Evolutionary conservation across 495 filamentous ascomycete genomes (phyloP).

Genomic region (Podospora pseudocomata): DNA sequence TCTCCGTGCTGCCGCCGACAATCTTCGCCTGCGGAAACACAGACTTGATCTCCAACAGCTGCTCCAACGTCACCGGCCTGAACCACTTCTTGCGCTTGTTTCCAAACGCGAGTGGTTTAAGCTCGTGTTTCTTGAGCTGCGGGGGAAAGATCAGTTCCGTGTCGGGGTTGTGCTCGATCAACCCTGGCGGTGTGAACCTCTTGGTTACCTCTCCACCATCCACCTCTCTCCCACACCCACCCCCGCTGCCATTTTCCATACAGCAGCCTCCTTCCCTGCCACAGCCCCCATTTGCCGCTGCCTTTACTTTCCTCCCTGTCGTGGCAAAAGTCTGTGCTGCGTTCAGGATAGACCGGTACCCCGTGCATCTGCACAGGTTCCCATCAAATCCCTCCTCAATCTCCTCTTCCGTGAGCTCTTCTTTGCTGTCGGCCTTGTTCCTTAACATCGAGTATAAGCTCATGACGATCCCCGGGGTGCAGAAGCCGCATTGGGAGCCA

Average conservation of each 20-base stretch:
- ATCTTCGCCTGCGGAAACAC: conserved; percentile 84
- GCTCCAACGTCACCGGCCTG: conserved; percentile 78
- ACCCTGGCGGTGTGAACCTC: conserved; percentile 73
- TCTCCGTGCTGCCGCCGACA: conserved; percentile 94
- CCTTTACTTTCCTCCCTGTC: conserved; percentile 15
- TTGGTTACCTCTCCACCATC: conserved; percentile 56
- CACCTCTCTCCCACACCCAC: conserved; percentile 56
- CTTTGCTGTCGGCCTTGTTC: conserved; percentile 48
- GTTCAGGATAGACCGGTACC: conserved; percentile 90
- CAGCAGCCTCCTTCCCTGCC: conserved; percentile 55
- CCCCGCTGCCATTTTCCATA: conserved; percentile 51
- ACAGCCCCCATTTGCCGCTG: conserved; percentile 53
- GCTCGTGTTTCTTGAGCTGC: conserved; percentile 72
- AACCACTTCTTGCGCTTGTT: conserved; percentile 96
- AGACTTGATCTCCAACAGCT: conserved; percentile 86
- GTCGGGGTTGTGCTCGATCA: conserved; percentile 88
- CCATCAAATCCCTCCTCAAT: conserved; percentile 92
- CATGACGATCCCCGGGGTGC: conserved; percentile 98
- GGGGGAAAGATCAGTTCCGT: conserved; percentile 96
- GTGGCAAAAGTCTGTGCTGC: conserved; percentile 73
- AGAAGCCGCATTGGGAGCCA: conserved; percentile 75
- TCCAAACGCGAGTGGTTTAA: conserved; percentile 79
- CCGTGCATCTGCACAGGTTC: conserved; percentile 93
- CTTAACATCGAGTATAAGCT: conserved; percentile 79
- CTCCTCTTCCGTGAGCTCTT: conserved; percentile 64